Evolutionary conservation across 148 eudicot species (phyloP).

Genomic region (Diospyros kaki): DNA sequence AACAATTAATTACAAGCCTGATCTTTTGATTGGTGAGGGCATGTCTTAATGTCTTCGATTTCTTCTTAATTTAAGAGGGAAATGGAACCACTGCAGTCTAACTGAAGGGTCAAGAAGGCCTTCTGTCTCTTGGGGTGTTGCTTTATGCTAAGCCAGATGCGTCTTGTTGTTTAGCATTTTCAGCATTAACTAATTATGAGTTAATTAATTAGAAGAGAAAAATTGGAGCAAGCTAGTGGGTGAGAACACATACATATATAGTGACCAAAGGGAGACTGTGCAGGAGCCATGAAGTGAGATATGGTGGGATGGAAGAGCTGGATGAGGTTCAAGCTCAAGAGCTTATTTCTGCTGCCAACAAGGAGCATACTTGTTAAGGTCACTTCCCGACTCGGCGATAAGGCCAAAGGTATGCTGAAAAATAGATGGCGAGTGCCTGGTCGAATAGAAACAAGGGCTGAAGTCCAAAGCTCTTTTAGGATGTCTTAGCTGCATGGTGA

Average conservation of each 20-base stretch:
- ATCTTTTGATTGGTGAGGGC: too few species aligned
- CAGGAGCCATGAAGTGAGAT: slow-evolving; percentile 7
- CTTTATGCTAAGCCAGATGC: slow-evolving; percentile 17
- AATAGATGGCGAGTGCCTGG: too few species aligned
- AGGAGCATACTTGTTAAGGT: slow-evolving; percentile 23
- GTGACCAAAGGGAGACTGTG: background rate
- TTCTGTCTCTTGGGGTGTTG: slow-evolving; percentile 20
- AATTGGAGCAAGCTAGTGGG: slow-evolving; percentile 9
- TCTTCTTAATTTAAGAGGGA: background rate
- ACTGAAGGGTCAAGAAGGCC: slow-evolving; percentile 7
- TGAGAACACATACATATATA: slow-evolving; percentile 16
- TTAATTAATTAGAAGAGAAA: background rate
- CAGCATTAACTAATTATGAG: background rate
- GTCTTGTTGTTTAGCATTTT: slow-evolving; percentile 17
- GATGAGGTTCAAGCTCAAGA: slow-evolving; percentile 27
- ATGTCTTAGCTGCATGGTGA: background rate
- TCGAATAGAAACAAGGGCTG: too few species aligned
- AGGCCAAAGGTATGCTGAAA: slow-evolving; percentile 21
- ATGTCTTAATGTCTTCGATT: too few species aligned
- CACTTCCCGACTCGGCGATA: slow-evolving; percentile 23
- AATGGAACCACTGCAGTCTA: background rate
- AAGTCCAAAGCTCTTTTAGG: too few species aligned
- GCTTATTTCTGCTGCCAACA: slow-evolving; percentile 20
- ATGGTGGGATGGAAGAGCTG: slow-evolving; percentile 29
- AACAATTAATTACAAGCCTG: too few species aligned